Evolutionary conservation across 2,329 filamentous ascomycete genomes (phyloP), one percentile per base, ranked within the genome.

Genomic region (Chlorencoelia australis): DNA sequence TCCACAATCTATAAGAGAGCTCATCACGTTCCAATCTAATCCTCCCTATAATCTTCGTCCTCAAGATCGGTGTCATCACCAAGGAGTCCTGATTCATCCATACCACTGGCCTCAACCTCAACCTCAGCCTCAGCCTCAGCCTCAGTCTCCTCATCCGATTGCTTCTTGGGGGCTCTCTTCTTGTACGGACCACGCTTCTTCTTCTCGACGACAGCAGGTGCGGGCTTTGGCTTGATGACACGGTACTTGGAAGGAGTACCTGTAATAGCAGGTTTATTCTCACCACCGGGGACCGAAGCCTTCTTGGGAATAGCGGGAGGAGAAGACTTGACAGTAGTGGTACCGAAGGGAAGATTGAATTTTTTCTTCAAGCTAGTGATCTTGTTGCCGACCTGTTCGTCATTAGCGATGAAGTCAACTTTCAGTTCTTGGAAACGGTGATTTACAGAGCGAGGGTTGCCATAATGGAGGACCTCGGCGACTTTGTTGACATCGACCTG

Each of bases 331-430:
- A 19, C 26, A 7, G 15, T 30, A 14, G 11, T 27, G 9, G 33
- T 24, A 4, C 22, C 35, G 13, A 53, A 40, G 5, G 42, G 36
- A 21, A 52, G 19, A 17, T 42, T 33, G 9, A 48, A 54, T 27
- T 54, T 49, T 40, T 53, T 54, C 45, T 50, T 53, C 19, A 56
- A 28, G 1, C 4, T 9, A 5, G 30, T 18, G 13, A 56, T 37
- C 7, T 40, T 39, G 39, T 56, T 56, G 15, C 20, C 19, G 11
- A 37, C 35, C 34, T 36, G 10, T 7, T 3, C 8, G 5, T 4
- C 4, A 11, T 36, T 9, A 36, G 19, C 4, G 18, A 4, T 19
- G 5, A 8, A 14, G 15, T 21, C 5, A 6, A n/a, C n/a, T n/a
- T n/a, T 24, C 14, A n/a, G 8, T 19, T 30, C 7, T 2, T 13